phyloP scores from a whole-genome alignment of 257 asterid species.

The Prunella vulgaris region DNA sequence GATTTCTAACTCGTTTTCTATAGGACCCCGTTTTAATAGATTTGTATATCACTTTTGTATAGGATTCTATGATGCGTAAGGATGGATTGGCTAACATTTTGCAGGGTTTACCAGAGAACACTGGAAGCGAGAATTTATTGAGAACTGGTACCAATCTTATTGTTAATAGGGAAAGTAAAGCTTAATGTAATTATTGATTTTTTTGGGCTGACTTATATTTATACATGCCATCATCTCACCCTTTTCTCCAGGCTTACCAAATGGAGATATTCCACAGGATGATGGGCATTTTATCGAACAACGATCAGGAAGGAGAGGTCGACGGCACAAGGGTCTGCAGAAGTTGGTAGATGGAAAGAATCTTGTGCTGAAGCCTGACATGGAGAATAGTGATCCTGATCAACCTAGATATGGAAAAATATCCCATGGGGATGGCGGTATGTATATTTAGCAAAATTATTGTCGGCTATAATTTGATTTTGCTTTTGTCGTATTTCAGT shows the following conservation, averaged over 20 bases:
- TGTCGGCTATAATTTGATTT: not conserved
- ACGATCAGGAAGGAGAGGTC: conserved; percentile 64
- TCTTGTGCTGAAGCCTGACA: conserved; percentile 31
- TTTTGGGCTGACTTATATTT: conserved; percentile 9
- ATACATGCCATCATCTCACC: conserved; percentile 16
- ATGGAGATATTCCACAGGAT: conserved; percentile 43
- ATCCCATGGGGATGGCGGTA: conserved; percentile 39
- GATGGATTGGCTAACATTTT: conserved; percentile 33
- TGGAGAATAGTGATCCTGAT: conserved; percentile 41
- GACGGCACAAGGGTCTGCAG: conserved; percentile 48
- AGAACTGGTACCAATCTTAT: conserved; percentile 36
- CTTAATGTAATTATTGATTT: not conserved
- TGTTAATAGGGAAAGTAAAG: not conserved
- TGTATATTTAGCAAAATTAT: not conserved
- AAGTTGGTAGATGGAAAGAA: conserved; percentile 41
- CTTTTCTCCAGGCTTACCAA: conserved; percentile 32
- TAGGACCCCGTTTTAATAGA: conserved; percentile 24
- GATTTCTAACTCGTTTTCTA: not conserved
- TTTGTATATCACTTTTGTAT: not conserved
- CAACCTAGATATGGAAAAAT: conserved; percentile 29
- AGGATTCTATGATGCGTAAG: conserved; percentile 40
- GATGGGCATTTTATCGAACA: conserved; percentile 41
- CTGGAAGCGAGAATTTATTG: conserved; percentile 29
- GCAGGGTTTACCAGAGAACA: conserved; percentile 31
- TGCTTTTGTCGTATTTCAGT: not conserved